Conservation (phyloP, 192 early-diverging fungal species). For the Physocladia obscura region DNA sequence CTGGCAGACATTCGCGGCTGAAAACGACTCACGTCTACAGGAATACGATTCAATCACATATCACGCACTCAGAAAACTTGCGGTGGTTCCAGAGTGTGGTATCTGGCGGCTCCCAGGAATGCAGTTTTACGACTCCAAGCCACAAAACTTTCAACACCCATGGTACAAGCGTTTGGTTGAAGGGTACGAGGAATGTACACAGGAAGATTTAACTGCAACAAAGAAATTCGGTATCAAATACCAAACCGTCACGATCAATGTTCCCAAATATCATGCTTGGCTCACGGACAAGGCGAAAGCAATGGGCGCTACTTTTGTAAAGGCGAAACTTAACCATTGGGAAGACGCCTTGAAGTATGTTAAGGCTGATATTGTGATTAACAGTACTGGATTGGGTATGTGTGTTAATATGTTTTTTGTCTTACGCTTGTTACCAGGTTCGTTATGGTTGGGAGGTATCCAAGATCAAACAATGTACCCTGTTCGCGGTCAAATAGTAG, state of each 20-base stretch:
- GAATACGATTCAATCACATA: slow-evolving; percentile 14
- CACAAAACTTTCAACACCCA: slow-evolving; percentile 55
- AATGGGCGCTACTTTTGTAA: slow-evolving; percentile 54
- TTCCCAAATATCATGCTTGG: slow-evolving; percentile 66
- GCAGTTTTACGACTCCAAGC: slow-evolving; percentile 59
- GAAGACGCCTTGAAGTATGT: slow-evolving; percentile 42
- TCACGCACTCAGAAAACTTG: background rate
- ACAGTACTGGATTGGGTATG: slow-evolving; percentile 75
- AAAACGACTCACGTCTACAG: slow-evolving; percentile 42
- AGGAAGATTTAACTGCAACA: slow-evolving; percentile 50
- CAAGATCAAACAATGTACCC: slow-evolving; percentile 71
- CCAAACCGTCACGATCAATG: slow-evolving; percentile 59
- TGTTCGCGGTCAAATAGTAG: slow-evolving; percentile 76
- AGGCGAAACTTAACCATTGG: slow-evolving; percentile 30
- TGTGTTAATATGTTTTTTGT: slow-evolving; percentile 15
- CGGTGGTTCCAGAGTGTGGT: slow-evolving; percentile 33
- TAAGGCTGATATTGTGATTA: slow-evolving; percentile 64
- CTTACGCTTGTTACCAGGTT: slow-evolving; percentile 14
- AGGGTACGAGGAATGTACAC: slow-evolving; percentile 16
- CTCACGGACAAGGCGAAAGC: slow-evolving; percentile 52
- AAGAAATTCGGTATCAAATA: slow-evolving; percentile 56
- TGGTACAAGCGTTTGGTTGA: slow-evolving; percentile 60
- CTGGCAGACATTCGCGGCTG: slow-evolving; percentile 58
- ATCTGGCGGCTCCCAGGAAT: slow-evolving; percentile 51
- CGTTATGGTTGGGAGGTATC: slow-evolving; percentile 67